Conservation (phyloP, 2,329 filamentous ascomycete species). For the Bipolaris oryzae region DNA sequence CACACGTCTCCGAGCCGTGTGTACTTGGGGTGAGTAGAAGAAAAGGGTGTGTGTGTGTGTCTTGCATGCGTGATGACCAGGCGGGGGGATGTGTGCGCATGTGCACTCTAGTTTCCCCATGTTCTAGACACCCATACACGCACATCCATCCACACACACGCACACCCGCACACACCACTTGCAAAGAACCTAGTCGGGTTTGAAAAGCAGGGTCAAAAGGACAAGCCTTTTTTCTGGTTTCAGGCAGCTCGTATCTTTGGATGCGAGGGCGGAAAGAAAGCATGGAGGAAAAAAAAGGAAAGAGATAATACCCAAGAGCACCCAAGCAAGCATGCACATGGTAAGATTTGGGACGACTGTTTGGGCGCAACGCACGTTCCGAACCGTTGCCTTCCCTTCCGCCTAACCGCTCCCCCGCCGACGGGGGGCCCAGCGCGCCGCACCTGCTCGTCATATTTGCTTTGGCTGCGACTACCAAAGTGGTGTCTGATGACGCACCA, state of each 20-base stretch:
- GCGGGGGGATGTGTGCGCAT: not conserved
- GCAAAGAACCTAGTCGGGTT: no score
- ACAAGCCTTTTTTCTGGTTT: not conserved
- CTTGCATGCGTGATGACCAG: not conserved
- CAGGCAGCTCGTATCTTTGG: not conserved
- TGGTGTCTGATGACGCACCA: conserved; percentile 4
- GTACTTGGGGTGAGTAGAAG: not conserved
- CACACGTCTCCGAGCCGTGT: not conserved
- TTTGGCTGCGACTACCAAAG: not conserved
- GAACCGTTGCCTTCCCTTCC: conserved; percentile 11
- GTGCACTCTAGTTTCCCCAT: not conserved
- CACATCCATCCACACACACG: no score
- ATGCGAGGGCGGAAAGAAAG: not conserved
- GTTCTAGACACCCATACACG: not conserved
- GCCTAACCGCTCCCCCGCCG: conserved; percentile 3
- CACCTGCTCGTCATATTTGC: conserved; percentile 6
- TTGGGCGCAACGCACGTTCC: conserved; percentile 10
- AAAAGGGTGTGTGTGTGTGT: not conserved
- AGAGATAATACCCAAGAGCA: not conserved
- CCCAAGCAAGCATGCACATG: not conserved
- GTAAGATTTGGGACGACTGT: conserved; percentile 7
- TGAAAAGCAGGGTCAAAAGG: not conserved
- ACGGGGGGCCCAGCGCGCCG: conserved; percentile 1
- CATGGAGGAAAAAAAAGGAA: not conserved
- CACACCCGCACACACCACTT: no score